A percentile compares a stretch with the other conserved stretches of the same genome.
Conservation (phyloP, 495 filamentous ascomycete genomes). For the Penicillium manginii region DNA sequence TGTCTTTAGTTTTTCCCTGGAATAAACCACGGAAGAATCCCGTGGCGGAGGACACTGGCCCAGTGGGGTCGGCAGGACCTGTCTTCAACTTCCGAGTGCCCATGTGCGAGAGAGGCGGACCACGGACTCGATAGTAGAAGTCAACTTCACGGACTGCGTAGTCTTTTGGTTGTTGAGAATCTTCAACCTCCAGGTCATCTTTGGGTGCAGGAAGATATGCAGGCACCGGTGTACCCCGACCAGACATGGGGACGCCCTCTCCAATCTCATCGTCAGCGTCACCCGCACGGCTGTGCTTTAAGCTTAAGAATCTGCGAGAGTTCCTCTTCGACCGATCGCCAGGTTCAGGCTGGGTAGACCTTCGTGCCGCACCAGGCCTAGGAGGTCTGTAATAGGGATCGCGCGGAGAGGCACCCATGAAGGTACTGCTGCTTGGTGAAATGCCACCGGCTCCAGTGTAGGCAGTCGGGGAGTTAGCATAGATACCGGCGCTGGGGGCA, state of each 20-base stretch:
- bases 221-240: constrained; percentile 54
- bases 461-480: constrained; percentile 72
- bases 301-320: constrained; percentile 45
- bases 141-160: constrained; percentile 93
- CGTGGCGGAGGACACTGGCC: constrained; percentile 82
- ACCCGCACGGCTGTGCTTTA: constrained; percentile 43
- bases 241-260: constrained; percentile 54
- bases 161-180: constrained; percentile 63
- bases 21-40: constrained; percentile 85
- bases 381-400: constrained; percentile 88
- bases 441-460: constrained; percentile 63
- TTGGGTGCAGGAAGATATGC: constrained; percentile 54
- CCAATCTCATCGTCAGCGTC: constrained; percentile 41
- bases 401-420: constrained; percentile 50
- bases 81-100: constrained; percentile 86
- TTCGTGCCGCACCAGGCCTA: constrained; percentile 56
- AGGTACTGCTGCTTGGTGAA: constrained; percentile 47
- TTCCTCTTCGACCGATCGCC: constrained; percentile 41
- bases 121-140: constrained; percentile 91
- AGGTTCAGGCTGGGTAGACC: constrained; percentile 55
- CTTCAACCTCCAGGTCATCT: constrained; percentile 59
- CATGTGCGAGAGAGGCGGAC: constrained; percentile 81
- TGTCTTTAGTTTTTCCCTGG: constrained; percentile 83
- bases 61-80: constrained; percentile 92
- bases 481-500: constrained; percentile 54